phyloP scores from a whole-genome alignment of 306 rosid genomes.

The Cucumis hystrix region DNA sequence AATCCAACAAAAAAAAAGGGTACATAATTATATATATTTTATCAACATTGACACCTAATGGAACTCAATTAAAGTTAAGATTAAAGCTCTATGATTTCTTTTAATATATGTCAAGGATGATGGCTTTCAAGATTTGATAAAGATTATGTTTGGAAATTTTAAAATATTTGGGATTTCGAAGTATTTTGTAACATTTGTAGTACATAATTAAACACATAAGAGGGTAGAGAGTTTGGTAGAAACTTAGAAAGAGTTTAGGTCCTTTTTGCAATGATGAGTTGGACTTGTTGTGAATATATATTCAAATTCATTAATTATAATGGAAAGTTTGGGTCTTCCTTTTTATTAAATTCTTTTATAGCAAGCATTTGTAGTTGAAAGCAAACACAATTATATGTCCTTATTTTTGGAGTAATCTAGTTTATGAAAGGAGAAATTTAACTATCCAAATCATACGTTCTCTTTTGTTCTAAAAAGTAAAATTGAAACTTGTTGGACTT shows the following conservation, averaged over 20 bases:
- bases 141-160: not conserved
- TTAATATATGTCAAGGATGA: not conserved
- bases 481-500: not conserved
- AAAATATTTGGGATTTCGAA: not conserved
- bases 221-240: not conserved
- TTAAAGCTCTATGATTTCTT: not conserved
- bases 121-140: not conserved
- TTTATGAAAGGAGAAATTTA: not conserved
- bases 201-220: not conserved
- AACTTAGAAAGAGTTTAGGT: not conserved
- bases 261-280: not conserved
- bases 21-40: not conserved
- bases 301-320: not conserved
- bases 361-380: not conserved
- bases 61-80: not conserved
- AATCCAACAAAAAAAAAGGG: not conserved
- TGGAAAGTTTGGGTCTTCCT: not conserved
- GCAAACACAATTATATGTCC: not conserved
- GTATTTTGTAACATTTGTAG: not conserved
- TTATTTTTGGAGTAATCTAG: not conserved
- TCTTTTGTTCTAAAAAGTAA: not conserved
- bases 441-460: not conserved
- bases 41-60: conserved; percentile 4
- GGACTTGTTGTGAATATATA: not conserved
- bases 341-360: not conserved